phyloP scores from a whole-genome alignment of 148 eudicot species.

The Rhododendron vialii region DNA sequence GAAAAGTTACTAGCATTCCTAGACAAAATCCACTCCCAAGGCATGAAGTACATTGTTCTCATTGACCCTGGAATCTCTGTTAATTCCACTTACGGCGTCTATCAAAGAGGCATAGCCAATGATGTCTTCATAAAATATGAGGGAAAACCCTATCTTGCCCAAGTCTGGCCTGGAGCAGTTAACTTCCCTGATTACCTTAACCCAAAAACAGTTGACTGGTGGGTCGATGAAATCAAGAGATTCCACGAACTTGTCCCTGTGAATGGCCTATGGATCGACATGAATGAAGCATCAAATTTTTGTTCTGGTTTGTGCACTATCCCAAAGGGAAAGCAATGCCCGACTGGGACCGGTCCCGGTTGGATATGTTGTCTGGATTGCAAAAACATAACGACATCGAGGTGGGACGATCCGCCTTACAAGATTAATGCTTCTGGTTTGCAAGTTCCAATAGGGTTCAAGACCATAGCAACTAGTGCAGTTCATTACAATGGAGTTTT shows the following conservation, averaged over 20 bases:
- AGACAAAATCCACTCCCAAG: constrained; percentile 73
- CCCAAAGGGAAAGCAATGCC: constrained; percentile 65
- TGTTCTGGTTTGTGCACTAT: constrained; percentile 81
- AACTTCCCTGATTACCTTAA: constrained; percentile 91
- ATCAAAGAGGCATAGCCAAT: constrained; percentile 61
- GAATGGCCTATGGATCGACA: constrained; percentile 96
- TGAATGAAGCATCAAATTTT: constrained; percentile 92
- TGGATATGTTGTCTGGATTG: constrained; percentile 92
- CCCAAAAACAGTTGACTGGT: constrained; percentile 87
- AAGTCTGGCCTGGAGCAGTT: constrained; percentile 98
- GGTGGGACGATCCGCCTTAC: constrained; percentile 95
- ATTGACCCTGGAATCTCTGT: constrained; percentile 88
- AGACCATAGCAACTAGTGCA: constrained; percentile 95
- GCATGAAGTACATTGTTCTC: constrained; percentile 92
- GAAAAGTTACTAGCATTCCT: constrained; percentile 59
- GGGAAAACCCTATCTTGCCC: constrained; percentile 81
- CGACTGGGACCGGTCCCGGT: constrained; percentile 75
- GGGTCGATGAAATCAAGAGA: constrained; percentile 76
- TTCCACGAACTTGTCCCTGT: constrained; percentile 91
- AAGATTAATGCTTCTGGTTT: constrained; percentile 88
- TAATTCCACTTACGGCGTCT: constrained; percentile 67
- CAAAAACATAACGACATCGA: constrained; percentile 75
- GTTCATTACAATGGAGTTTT: constrained; percentile 83
- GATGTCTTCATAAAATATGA: constrained; percentile 90
- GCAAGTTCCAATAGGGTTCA: constrained; percentile 59